A percentile compares a stretch with the other conserved stretches of the same genome.
These are phyloP conservation scores for Leccinum sublutescens DNA, from an alignment of 768 basidiomycete species.

Conservation along the genomic window DNA sequence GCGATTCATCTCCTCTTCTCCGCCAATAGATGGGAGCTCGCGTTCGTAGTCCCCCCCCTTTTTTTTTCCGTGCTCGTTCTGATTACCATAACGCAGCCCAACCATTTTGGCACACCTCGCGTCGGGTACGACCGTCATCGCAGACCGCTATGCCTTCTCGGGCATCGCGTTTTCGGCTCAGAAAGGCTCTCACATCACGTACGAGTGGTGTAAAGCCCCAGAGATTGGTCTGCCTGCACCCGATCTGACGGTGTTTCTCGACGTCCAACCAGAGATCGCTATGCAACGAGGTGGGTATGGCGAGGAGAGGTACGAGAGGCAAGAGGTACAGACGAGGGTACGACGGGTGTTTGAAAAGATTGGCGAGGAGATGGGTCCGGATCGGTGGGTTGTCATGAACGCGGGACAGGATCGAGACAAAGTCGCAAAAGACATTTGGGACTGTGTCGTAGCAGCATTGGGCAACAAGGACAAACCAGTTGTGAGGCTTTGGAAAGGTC, in stretches of 20 bases:
- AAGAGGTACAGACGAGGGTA: constrained; percentile 70
- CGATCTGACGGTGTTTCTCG: constrained; percentile 85
- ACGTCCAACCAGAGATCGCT: constrained; percentile 71
- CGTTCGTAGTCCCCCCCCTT: constrained; percentile 45
- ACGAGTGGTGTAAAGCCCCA: constrained; percentile 82
- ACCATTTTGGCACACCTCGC: constrained; percentile 59
- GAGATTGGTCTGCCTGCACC: constrained; percentile 88
- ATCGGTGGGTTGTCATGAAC: constrained; percentile 58
- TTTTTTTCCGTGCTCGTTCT: neutral
- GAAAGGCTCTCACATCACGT: constrained; percentile 43
- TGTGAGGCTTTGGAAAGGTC: constrained; percentile 48
- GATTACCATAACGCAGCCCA: constrained; percentile 37
- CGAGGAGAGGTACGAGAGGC: constrained; percentile 82
- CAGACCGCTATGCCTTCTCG: constrained; percentile 96
- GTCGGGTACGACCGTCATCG: constrained; percentile 71
- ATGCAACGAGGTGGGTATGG: constrained; percentile 77
- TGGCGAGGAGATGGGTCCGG: constrained; percentile 46
- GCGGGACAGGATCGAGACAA: constrained; percentile 50
- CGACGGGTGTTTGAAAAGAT: constrained; percentile 57
- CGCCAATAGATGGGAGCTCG: constrained; percentile 95
- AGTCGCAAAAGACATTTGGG: constrained; percentile 59
- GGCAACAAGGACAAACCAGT: constrained; percentile 40
- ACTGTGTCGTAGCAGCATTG: constrained; percentile 41
- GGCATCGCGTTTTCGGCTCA: constrained; percentile 86
- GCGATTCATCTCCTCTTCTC: constrained; percentile 94